phyloP scores from a whole-genome alignment of 2,329 filamentous ascomycete species.

The Aschersonia sp. region DNA sequence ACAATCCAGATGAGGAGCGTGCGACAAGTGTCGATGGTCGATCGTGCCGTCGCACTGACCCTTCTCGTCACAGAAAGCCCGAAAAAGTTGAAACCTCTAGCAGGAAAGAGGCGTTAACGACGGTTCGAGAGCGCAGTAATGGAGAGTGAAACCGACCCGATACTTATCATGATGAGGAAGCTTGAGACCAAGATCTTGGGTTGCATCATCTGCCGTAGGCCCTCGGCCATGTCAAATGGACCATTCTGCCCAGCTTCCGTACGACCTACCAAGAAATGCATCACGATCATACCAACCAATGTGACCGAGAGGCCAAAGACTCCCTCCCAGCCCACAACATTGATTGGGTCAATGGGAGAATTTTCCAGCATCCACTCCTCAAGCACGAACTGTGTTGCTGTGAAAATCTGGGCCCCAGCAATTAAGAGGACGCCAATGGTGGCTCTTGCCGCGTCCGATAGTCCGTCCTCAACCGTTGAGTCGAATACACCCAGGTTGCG shows the following conservation, averaged over 20 bases:
- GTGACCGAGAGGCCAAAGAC: constrained; percentile 80
- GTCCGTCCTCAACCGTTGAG: constrained; percentile 23
- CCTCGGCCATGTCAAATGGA: constrained; percentile 82
- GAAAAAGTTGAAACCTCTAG: constrained; percentile 95
- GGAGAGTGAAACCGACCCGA: constrained; percentile 46
- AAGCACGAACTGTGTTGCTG: constrained; percentile 86
- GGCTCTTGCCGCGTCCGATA: constrained; percentile 30
- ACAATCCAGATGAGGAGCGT: constrained; percentile 98
- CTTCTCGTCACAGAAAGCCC: constrained; percentile 80
- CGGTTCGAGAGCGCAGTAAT: not conserved
- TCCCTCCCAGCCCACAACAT: constrained; percentile 92
- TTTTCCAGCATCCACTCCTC: constrained; percentile 80
- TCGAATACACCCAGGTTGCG: constrained; percentile 14
- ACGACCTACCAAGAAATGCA: constrained; percentile 64
- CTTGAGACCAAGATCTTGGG: constrained; percentile 60
- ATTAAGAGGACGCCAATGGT: constrained; percentile 80
- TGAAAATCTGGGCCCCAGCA: constrained; percentile 90
- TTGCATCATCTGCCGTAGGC: constrained; percentile 64
- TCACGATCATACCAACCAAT: constrained; percentile 58
- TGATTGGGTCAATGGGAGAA: constrained; percentile 58
- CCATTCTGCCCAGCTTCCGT: constrained; percentile 62
- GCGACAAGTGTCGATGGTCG: constrained; percentile 92
- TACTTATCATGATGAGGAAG: constrained; percentile 89
- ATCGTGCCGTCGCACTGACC: constrained; percentile 84
- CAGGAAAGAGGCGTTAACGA: constrained; percentile 6